phyloP scores from a whole-genome alignment of 768 basidiomycete genomes.

The Mycena galericulata region DNA sequence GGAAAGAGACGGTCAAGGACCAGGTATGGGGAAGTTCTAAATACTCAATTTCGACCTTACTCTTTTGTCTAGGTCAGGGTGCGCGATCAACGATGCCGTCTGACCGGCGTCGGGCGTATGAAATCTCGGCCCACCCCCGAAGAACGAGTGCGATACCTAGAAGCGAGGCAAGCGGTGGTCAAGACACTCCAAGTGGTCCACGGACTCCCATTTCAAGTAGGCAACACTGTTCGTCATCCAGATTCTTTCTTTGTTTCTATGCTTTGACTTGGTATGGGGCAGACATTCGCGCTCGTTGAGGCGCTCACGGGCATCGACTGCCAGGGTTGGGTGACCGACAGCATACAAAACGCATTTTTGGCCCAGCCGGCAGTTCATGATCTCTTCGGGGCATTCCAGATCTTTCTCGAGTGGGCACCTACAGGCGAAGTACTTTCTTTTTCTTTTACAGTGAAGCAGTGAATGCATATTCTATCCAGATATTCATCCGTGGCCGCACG shows the following conservation, averaged over 20 bases:
- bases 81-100: constrained; percentile 11
- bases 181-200: constrained; percentile 11
- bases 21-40: constrained; percentile 17
- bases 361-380: background rate
- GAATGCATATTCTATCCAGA: constrained; percentile 15
- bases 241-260: background rate
- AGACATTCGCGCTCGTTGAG: constrained; percentile 4
- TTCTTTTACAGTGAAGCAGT: background rate
- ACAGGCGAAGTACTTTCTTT: background rate
- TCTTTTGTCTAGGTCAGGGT: constrained; percentile 12
- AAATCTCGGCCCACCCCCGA: background rate
- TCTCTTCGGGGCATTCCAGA: constrained; percentile 1
- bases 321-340: constrained; percentile 8
- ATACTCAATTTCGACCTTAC: constrained; percentile 5
- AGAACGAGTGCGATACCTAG: background rate
- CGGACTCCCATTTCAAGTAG: constrained; percentile 2
- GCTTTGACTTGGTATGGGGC: constrained; percentile 9
- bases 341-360: constrained; percentile 14
- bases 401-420: constrained; percentile 9
- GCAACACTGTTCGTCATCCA: constrained; percentile 4
- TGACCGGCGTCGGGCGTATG: constrained; percentile 12
- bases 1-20: background rate
- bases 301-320: constrained; percentile 9
- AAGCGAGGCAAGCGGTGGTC: background rate
- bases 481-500: constrained; percentile 22